Conservation (phyloP, 164 flowering plant species). For the Umbellularia californica region DNA sequence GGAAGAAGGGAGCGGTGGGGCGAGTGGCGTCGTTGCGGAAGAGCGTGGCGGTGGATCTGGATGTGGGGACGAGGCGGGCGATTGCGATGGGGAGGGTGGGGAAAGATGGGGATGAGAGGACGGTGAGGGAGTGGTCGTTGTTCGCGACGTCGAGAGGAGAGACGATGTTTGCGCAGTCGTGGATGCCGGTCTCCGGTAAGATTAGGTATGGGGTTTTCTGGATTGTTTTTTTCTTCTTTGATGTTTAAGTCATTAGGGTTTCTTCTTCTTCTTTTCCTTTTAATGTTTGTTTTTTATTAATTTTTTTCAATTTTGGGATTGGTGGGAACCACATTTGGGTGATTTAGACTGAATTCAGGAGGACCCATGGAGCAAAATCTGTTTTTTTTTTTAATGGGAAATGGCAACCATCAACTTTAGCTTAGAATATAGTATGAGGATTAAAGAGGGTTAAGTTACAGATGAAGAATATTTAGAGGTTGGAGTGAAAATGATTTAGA, state of each 20-base stretch:
- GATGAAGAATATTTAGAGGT: too few relatives aligned
- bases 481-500: too few relatives aligned
- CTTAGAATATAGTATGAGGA: neutral
- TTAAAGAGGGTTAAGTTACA: too few relatives aligned
- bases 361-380: neutral
- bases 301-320: neutral
- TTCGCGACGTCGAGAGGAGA: conserved; percentile 47
- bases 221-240: too few relatives aligned
- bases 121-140: conserved; percentile 38
- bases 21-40: conserved; percentile 28
- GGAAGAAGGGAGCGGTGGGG: conserved; percentile 5
- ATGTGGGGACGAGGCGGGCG: conserved; percentile 43
- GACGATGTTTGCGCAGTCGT: conserved; percentile 63
- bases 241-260: neutral
- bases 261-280: neutral
- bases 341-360: too few relatives aligned
- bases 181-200: conserved; percentile 46
- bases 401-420: too few relatives aligned
- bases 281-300: neutral
- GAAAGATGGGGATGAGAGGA: conserved; percentile 27
- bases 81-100: conserved; percentile 45
- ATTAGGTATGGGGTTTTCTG: conserved; percentile 31
- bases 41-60: conserved; percentile 30
- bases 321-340: neutral
- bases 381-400: too few relatives aligned